A percentile compares a stretch with the other conserved stretches of the same genome.
Evolutionary conservation across 768 basidiomycete genomes (phyloP).

Genomic region (Leccinum rimulosum): DNA sequence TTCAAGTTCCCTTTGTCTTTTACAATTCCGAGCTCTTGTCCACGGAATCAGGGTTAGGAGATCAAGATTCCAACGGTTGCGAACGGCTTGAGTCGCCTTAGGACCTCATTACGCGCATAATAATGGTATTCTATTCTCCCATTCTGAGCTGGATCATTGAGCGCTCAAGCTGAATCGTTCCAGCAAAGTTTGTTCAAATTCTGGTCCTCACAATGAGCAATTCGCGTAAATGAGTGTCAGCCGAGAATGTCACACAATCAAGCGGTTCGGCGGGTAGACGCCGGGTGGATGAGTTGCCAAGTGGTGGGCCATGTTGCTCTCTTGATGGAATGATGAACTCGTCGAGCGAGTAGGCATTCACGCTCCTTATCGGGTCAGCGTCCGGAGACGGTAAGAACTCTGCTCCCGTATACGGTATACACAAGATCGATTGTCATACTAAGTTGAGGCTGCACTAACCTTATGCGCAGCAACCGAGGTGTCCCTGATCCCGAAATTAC

Average conservation of each 20-base stretch:
- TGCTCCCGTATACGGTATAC: not conserved
- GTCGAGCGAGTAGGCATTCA: not conserved
- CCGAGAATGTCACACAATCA: not conserved
- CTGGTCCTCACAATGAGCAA: not conserved
- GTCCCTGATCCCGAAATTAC: not conserved
- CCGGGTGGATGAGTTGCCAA: not conserved
- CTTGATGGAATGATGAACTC: not conserved
- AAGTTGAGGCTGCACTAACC: not conserved
- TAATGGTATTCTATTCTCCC: not conserved
- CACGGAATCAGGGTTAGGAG: not conserved
- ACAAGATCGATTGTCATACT: conserved; percentile 6
- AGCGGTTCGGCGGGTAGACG: not conserved
- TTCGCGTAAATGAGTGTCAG: not conserved
- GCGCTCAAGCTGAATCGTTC: not conserved
- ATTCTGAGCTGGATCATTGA: not conserved
- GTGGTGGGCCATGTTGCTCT: too few relatives aligned
- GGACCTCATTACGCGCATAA: not conserved
- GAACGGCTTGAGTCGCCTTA: not conserved
- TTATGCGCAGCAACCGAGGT: not conserved
- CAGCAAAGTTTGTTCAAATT: not conserved
- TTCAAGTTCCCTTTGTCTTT: not conserved
- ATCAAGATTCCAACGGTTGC: not conserved
- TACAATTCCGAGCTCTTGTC: not conserved
- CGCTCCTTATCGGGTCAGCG: too few relatives aligned
- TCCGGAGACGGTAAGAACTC: too few relatives aligned